These are phyloP conservation scores for Venturia aucupariae DNA, from an alignment of 2,329 filamentous ascomycete species.

Conservation along the genomic window DNA sequence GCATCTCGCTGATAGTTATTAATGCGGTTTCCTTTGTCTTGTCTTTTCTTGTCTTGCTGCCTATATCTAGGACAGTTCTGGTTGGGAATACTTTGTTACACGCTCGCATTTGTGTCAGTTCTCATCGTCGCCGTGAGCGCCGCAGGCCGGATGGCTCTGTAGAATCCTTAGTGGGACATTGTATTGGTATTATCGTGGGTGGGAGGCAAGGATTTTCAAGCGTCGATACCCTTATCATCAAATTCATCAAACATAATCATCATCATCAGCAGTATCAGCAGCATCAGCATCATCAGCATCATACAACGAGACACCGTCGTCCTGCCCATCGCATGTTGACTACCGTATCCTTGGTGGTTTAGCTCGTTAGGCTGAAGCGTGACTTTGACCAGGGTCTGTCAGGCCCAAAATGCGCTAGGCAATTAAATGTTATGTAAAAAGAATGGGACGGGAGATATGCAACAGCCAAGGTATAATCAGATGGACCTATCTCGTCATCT, in stretches of 20 bases:
- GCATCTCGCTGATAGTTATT: neutral
- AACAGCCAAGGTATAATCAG: neutral
- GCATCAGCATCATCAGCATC: neutral
- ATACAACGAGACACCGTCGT: neutral
- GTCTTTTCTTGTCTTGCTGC: neutral
- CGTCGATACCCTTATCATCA: constrained; percentile 5
- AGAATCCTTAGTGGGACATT: neutral
- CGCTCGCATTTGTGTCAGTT: neutral
- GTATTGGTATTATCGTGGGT: neutral
- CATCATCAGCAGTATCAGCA: too few relatives aligned
- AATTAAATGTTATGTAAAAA: constrained; percentile 1
- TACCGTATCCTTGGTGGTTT: constrained; percentile 3
- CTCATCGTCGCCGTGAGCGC: neutral
- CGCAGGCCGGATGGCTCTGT: neutral
- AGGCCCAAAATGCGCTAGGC: neutral
- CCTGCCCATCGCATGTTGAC: neutral
- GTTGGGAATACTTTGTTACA: neutral
- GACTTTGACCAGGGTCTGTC: neutral
- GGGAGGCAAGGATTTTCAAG: constrained; percentile 5
- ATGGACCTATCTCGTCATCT: neutral
- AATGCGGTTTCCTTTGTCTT: neutral
- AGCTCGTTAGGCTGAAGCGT: constrained; percentile 2
- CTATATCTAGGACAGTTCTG: neutral
- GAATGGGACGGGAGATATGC: constrained; percentile 6
- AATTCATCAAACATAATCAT: neutral